Evolutionary conservation across 225 moss, liverwort and hornwort species (phyloP).

Genomic region (Lunularia cruciata): DNA sequence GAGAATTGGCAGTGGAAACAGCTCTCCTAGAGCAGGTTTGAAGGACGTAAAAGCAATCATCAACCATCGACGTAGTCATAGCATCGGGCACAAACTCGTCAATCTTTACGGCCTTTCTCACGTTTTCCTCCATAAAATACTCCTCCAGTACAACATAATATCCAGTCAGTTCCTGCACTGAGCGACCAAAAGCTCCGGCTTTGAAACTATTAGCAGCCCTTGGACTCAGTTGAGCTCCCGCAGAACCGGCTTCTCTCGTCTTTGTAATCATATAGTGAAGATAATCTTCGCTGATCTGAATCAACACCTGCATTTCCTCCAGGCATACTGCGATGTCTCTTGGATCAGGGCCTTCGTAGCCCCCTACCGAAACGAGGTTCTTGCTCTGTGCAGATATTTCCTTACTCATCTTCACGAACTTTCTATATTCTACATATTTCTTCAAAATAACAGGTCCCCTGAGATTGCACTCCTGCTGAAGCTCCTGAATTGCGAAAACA

Average conservation of each 20-base stretch:
- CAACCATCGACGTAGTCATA: conserved; percentile 92
- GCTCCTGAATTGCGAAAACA: conserved; percentile 78
- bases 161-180: conserved; percentile 83
- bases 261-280: conserved; percentile 72
- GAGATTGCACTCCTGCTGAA: conserved; percentile 85
- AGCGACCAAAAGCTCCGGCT: conserved; percentile 68
- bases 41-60: conserved; percentile 93
- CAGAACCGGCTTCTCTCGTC: conserved; percentile 69
- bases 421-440: conserved; percentile 76
- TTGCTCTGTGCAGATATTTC: conserved; percentile 69
- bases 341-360: conserved; percentile 75
- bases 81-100: conserved; percentile 91
- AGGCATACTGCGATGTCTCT: conserved; percentile 66
- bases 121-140: conserved; percentile 93
- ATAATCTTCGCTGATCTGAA: conserved; percentile 94
- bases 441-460: conserved; percentile 73
- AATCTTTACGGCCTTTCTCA: conserved; percentile 90
- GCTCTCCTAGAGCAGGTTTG: conserved; percentile 93
- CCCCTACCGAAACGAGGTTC: conserved; percentile 60
- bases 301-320: conserved; percentile 93
- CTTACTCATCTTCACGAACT: conserved; percentile 70
- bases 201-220: conserved; percentile 61
- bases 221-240: conserved; percentile 79
- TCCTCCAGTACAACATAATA: conserved; percentile 81
- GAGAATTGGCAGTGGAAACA: conserved; percentile 73